Evolutionary conservation across 148 eudicot genomes (phyloP).

Genomic region (Rhododendron kiyosumense): DNA sequence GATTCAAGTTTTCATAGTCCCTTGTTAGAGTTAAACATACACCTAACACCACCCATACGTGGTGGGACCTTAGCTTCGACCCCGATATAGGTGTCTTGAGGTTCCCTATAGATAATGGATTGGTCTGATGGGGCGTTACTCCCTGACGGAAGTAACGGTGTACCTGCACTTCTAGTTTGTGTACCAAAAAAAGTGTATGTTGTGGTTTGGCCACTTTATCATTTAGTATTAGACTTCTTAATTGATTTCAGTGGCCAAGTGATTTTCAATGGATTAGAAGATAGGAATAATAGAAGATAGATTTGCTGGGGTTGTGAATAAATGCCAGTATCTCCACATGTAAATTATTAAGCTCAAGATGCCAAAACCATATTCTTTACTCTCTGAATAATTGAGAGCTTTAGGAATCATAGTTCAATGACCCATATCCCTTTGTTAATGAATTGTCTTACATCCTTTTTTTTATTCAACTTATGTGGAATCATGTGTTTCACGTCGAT

Average conservation of each 20-base stretch:
- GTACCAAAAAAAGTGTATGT: neutral
- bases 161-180: too few species aligned
- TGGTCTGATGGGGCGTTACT: too few species aligned
- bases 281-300: constrained; percentile 1
- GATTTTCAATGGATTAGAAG: neutral
- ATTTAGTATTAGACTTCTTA: neutral
- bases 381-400: neutral
- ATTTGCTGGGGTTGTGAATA: constrained; percentile 6
- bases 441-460: neutral
- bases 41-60: too few species aligned
- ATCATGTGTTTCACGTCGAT: neutral
- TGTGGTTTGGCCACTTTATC: neutral
- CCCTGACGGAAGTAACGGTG: too few species aligned
- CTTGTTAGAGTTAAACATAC: too few species aligned
- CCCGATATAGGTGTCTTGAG: too few species aligned
- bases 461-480: neutral
- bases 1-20: too few species aligned
- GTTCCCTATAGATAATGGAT: too few species aligned
- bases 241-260: neutral
- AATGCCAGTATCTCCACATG: neutral
- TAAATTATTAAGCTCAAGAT: constrained; percentile 2
- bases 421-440: neutral
- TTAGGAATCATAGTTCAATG: neutral
- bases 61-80: too few species aligned
- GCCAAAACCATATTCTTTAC: neutral